Evolutionary conservation across 2,329 filamentous ascomycete genomes (phyloP), one percentile per base, ranked within the genome.

Genomic region (Xylaria digitata): DNA sequence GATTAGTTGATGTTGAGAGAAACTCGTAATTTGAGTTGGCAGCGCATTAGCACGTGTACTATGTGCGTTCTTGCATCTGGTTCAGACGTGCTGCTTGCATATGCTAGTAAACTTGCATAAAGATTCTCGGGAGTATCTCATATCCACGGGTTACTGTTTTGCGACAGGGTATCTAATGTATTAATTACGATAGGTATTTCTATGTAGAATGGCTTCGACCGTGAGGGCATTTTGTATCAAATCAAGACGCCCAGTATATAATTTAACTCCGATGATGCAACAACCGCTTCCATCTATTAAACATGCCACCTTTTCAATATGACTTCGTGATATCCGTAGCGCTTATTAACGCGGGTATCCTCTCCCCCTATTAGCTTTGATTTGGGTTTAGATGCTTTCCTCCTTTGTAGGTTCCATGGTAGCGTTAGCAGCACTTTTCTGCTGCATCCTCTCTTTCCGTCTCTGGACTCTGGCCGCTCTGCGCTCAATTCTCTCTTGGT

Each of bases 401-500:
- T 61, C 45, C 6, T 50, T 61, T 19, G 23, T 19, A n/a, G 48
- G 40, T 3, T 59, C 32, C 21, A n/a, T n/a, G 7, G 34, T 2
- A 43, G 58, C 37, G 11, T 43, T 49, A 17, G 19, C 43, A 23
- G n/a, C 49, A 21, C n/a, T 26, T 37, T 66, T 66, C 34, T 63
- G 58, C 3, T 58, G 65, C 15, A 45, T 54, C 46, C 55, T 71
- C 17, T 69, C 68, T 46, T 69, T 75, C 54, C 69, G 56, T 26
- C 71, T 74, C 56, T 77, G 73, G 3, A 75, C 67, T 58, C 74
- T 78, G 11, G 76, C 78, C n/a, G 65, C 68, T 63, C 77, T 76
- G 42, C 72, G 73, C 57, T 82, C 80, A 26, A 76, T 77, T 71
- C 68, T 77, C 55, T 83, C 81, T 65, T 82, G 77, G n/a, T 84